Evolutionary conservation across 345 rosid genomes (phyloP).

Genomic region (Aurinia saxatilis): DNA sequence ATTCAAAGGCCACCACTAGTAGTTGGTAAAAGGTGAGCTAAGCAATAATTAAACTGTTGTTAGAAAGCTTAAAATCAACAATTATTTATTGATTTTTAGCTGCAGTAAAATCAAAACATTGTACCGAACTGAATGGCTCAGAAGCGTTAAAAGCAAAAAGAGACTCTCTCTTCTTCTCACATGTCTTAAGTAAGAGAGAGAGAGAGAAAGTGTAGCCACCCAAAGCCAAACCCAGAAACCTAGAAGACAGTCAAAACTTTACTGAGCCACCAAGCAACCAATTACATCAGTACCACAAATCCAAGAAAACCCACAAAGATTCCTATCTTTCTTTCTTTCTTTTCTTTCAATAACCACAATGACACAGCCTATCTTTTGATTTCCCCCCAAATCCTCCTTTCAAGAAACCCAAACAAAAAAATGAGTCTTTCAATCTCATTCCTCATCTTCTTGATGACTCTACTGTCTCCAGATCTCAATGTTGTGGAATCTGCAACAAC

Average conservation of each 20-base stretch:
- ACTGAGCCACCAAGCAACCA: slow-evolving; percentile 35
- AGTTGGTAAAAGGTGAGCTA: slow-evolving; percentile 2
- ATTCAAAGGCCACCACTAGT: slow-evolving; percentile 14
- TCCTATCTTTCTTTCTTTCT: too few species aligned
- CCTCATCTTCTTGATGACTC: slow-evolving; percentile 26
- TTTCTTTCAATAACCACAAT: slow-evolving; percentile 13
- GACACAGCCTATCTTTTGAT: slow-evolving; percentile 50
- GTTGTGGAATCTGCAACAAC: slow-evolving; percentile 45
- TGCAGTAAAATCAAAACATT: slow-evolving; percentile 25
- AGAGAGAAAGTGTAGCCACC: slow-evolving; percentile 23
- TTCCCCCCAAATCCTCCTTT: slow-evolving; percentile 12
- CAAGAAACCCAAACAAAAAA: neutral
- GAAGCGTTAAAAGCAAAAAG: slow-evolving; percentile 11
- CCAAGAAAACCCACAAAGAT: slow-evolving; percentile 13
- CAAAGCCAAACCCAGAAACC: slow-evolving; percentile 28
- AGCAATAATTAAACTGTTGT: slow-evolving; percentile 2
- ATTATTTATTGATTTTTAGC: neutral
- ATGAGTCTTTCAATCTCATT: slow-evolving; percentile 30
- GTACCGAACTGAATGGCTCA: slow-evolving; percentile 14
- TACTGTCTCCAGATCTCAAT: slow-evolving; percentile 28
- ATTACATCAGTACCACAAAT: slow-evolving; percentile 23
- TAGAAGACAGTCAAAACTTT: slow-evolving; percentile 26
- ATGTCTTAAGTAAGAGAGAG: slow-evolving; percentile 20
- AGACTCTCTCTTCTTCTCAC: slow-evolving; percentile 12
- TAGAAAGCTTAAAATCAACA: neutral